Base-by-base conservation (phyloP, 768 basidiomycete species). In the Suillus plorans region DNA sequence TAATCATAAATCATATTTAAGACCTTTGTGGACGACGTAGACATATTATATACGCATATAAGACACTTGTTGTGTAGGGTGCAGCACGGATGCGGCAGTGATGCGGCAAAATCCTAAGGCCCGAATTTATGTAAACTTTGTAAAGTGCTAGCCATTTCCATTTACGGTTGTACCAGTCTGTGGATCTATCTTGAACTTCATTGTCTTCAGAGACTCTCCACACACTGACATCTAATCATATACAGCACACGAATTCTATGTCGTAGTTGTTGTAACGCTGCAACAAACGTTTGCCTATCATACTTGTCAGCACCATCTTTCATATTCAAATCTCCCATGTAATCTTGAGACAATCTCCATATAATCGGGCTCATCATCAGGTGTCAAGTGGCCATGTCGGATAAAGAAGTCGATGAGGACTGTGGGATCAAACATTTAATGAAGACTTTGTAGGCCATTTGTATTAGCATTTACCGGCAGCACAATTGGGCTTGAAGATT, bases 401-500 rank as follows among this genome's bases (percentile, higher is more conserved):
- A 98, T 85, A 75, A 99, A 84, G 65, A 98, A 89, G 75, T 99
- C 96, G 55, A 99, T 79, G 57, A 98, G 79, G 18, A 95, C 94
- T 94, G 63, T n/a, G n/a, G 14, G 14, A 6, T 36, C 3, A 50
- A 14, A 13, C 1, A 61, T 34, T 31, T 28, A 25, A 56, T 5
- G 6, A 0, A 14, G 5, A 22, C 3, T 22, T 7, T 4, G n/a
- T 36, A 22, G 37, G 34, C 20, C 18, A 42, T 55, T 42, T 39
- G 55, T 12, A 16, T 14, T 14, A 31, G 18, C 16, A 78, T 86
- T 61, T 44, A 93, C 93, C 92, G 4, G 93, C 70, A 5, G 90
- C 94, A 69, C 94, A 97, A 71, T 99, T 99, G 1, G 94, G 85
- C 77, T 99, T 99, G 84, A 99, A 99, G 31, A 89, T 75, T 0